phyloP scores from a whole-genome alignment of 2,329 filamentous ascomycete species.

The Xylaria sp. region DNA sequence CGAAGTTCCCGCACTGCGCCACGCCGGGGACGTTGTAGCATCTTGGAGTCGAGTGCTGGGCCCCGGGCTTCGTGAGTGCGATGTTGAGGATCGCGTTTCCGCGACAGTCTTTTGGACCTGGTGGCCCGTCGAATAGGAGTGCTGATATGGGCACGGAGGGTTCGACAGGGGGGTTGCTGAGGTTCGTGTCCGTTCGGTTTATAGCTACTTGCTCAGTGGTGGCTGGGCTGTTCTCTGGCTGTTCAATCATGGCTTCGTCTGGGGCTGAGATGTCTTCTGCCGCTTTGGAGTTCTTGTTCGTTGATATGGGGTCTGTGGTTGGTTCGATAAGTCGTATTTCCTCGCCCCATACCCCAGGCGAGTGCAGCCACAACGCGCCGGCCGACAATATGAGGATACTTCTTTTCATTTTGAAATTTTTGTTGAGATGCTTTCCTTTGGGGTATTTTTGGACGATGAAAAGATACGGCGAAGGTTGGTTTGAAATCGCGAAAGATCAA shows the following conservation, averaged over 20 bases:
- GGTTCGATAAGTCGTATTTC: slow-evolving; percentile 35
- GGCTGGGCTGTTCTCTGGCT: slow-evolving; percentile 25
- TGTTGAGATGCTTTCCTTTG: neutral
- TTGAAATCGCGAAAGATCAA: slow-evolving; percentile 18
- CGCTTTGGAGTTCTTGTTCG: slow-evolving; percentile 33
- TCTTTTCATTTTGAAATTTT: slow-evolving; percentile 3
- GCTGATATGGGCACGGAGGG: slow-evolving; percentile 59
- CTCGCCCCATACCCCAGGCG: slow-evolving; percentile 30
- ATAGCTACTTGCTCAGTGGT: slow-evolving; percentile 29
- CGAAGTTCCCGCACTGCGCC: slow-evolving; percentile 51
- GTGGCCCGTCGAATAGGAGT: slow-evolving; percentile 54
- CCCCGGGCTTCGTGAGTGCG: slow-evolving; percentile 43
- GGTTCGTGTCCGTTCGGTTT: slow-evolving; percentile 21
- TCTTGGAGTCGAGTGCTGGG: slow-evolving; percentile 42
- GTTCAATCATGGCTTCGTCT: slow-evolving; percentile 38
- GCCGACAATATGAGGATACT: slow-evolving; percentile 24
- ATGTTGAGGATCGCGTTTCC: slow-evolving; percentile 46
- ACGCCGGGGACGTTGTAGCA: slow-evolving; percentile 51
- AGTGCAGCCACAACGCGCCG: slow-evolving; percentile 21
- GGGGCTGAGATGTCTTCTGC: slow-evolving; percentile 32
- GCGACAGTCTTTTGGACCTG: slow-evolving; percentile 51
- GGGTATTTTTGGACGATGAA: neutral
- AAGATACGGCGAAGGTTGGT: neutral
- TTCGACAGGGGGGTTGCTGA: slow-evolving; percentile 35
- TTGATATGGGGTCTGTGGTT: slow-evolving; percentile 28